A percentile compares a stretch with the other conserved stretches of the same genome.
phyloP scores from a whole-genome alignment of 371 early-diverging fungal genomes.

The Funneliformis caledonium region DNA sequence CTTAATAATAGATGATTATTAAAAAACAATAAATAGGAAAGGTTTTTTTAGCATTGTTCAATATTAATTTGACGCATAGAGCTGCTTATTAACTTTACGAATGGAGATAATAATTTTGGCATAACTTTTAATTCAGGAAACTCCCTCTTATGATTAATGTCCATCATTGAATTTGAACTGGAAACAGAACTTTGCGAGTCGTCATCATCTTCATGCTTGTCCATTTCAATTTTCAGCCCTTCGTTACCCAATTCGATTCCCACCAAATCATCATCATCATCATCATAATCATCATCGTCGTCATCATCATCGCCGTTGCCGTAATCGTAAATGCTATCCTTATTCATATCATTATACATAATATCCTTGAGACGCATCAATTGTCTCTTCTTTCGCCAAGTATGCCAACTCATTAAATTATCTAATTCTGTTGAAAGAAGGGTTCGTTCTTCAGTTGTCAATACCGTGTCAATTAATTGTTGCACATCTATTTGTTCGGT shows the following conservation, averaged over 20 bases:
- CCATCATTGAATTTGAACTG: neutral
- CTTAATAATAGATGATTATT: no score
- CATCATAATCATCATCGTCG: neutral
- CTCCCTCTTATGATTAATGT: no score
- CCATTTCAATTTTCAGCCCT: neutral
- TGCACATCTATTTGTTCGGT: neutral
- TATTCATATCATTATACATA: neutral
- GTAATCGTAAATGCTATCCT: neutral
- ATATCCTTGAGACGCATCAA: slow-evolving; percentile 16
- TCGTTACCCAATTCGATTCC: neutral
- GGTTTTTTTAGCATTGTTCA: neutral
- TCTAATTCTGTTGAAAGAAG: slow-evolving; percentile 6
- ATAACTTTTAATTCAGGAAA: slow-evolving; percentile 20
- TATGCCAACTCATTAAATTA: slow-evolving; percentile 27
- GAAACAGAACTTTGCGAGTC: neutral
- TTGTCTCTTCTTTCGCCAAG: slow-evolving; percentile 1
- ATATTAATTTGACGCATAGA: neutral
- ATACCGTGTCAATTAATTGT: neutral
- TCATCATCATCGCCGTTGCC: no score
- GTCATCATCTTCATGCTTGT: neutral
- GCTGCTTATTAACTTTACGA: neutral
- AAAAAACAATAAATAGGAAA: no score
- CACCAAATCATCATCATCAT: neutral
- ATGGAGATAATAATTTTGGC: neutral
- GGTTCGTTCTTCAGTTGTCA: neutral